A percentile compares a stretch with the other conserved stretches of the same genome.
phyloP scores from a whole-genome alignment of 2,329 filamentous ascomycete species.

The Chrysoporthe puriensis region DNA sequence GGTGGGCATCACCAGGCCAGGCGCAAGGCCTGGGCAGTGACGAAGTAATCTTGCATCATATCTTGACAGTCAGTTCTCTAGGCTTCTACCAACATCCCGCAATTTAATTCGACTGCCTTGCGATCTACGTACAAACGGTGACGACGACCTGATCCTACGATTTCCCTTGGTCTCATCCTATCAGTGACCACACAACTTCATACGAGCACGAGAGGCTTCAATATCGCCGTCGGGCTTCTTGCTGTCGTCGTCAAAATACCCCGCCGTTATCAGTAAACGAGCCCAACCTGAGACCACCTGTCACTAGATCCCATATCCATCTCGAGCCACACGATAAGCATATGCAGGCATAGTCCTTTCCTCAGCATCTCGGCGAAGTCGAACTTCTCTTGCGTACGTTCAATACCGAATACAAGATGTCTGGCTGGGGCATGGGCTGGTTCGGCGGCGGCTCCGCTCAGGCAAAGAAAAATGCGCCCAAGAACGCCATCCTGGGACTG shows the following conservation, averaged over 20 bases:
- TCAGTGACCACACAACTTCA: background rate
- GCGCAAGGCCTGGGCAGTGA: slow-evolving; percentile 19
- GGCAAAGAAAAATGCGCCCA: slow-evolving; percentile 90
- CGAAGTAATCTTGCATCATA: slow-evolving; percentile 30
- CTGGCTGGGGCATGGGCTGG: slow-evolving; percentile 72
- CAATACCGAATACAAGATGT: slow-evolving; percentile 51
- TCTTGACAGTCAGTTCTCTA: slow-evolving; percentile 21
- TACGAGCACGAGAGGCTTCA: slow-evolving; percentile 10
- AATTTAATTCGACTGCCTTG: slow-evolving; percentile 18
- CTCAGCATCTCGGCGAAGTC: background rate
- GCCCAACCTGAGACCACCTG: slow-evolving; percentile 19
- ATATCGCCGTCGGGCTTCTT: slow-evolving; percentile 2
- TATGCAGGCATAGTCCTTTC: background rate
- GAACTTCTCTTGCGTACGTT: slow-evolving; percentile 4
- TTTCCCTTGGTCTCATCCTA: background rate
- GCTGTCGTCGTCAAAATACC: slow-evolving; percentile 11
- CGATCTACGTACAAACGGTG: slow-evolving; percentile 11
- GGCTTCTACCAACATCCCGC: slow-evolving; percentile 22
- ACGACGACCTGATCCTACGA: slow-evolving; percentile 19
- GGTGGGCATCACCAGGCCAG: slow-evolving; percentile 17
- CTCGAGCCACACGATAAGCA: slow-evolving; percentile 21
- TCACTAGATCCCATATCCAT: slow-evolving; percentile 10
- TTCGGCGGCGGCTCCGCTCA: slow-evolving; percentile 86
- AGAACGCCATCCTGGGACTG: slow-evolving; percentile 91
- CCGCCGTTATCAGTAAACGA: slow-evolving; percentile 21